Conservation (phyloP, 306 rosid genomes). For the Quercus robur region DNA sequence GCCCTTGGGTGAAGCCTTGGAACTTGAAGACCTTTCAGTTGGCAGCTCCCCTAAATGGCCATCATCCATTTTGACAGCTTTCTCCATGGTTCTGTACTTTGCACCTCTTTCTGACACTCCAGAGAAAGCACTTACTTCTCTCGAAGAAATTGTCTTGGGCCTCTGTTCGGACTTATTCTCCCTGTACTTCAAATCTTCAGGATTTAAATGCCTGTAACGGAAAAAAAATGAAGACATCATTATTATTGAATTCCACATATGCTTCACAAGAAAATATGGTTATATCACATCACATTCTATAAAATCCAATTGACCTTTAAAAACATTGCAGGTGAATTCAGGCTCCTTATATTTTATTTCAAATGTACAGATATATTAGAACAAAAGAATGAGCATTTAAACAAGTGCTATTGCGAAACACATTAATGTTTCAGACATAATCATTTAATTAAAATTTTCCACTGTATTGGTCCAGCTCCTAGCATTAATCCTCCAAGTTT, state of each 20-base stretch:
- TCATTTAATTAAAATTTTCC: background rate
- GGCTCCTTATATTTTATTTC: background rate
- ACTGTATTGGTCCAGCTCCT: background rate
- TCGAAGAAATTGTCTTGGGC: slow-evolving; percentile 46
- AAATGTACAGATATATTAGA: background rate
- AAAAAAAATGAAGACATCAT: slow-evolving; percentile 17
- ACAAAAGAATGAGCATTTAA: background rate
- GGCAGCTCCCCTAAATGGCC: slow-evolving; percentile 51
- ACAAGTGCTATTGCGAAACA: background rate
- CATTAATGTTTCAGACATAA: background rate
- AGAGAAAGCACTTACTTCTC: slow-evolving; percentile 49
- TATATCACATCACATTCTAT: background rate
- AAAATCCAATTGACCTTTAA: background rate
- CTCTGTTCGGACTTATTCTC: slow-evolving; percentile 56
- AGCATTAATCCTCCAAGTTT: background rate
- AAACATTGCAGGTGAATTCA: background rate
- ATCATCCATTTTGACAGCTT: slow-evolving; percentile 62
- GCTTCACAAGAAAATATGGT: background rate
- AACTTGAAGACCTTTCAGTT: slow-evolving; percentile 71
- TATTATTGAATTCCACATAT: background rate
- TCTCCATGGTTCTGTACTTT: slow-evolving; percentile 68
- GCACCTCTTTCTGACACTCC: slow-evolving; percentile 64
- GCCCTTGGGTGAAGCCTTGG: slow-evolving; percentile 82
- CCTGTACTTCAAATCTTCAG: slow-evolving; percentile 65
- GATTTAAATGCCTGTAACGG: slow-evolving; percentile 48